A percentile compares a stretch with the other conserved stretches of the same genome.
phyloP scores from a whole-genome alignment of 2,329 filamentous ascomycete species.

The Byssothecium circinans region DNA sequence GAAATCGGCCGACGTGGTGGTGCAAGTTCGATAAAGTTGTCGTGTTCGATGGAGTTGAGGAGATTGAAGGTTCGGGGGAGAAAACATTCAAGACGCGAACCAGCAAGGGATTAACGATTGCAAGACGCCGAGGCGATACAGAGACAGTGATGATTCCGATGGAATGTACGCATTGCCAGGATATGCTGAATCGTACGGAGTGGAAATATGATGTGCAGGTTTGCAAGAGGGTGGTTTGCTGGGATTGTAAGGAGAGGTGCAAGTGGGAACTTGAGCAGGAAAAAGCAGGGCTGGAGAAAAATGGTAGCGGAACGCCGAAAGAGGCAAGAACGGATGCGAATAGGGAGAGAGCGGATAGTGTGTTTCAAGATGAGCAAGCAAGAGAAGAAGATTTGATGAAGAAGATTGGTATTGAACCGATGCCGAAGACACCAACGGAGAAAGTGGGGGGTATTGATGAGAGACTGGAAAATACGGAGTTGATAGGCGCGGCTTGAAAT shows the following conservation, averaged over 20 bases:
- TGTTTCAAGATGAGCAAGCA: constrained; percentile 26
- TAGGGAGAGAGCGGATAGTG: constrained; percentile 35
- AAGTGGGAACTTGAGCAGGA: constrained; percentile 33
- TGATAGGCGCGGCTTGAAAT: background rate
- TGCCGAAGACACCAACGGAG: constrained; percentile 19
- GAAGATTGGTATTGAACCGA: constrained; percentile 26
- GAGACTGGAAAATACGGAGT: constrained; percentile 10
- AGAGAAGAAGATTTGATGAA: constrained; percentile 20
- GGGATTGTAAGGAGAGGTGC: constrained; percentile 39
- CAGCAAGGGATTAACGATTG: constrained; percentile 35
- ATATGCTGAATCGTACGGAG: constrained; percentile 37
- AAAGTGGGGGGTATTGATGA: constrained; percentile 24
- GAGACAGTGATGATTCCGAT: constrained; percentile 37
- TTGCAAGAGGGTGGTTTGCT: constrained; percentile 37
- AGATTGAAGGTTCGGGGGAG: constrained; percentile 9
- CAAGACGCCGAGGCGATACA: constrained; percentile 28
- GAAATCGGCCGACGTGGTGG: constrained; percentile 36
- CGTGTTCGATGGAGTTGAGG: constrained; percentile 33
- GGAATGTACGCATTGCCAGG: constrained; percentile 35
- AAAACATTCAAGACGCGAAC: constrained; percentile 25
- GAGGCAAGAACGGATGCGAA: constrained; percentile 19
- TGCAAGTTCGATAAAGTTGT: constrained; percentile 40
- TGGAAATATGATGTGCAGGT: constrained; percentile 41
- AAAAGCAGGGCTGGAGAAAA: background rate
- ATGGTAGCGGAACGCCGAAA: background rate